These are phyloP conservation scores for Beta vulgaris DNA, from an alignment of 148 eudicot species.

Conservation along the genomic window DNA sequence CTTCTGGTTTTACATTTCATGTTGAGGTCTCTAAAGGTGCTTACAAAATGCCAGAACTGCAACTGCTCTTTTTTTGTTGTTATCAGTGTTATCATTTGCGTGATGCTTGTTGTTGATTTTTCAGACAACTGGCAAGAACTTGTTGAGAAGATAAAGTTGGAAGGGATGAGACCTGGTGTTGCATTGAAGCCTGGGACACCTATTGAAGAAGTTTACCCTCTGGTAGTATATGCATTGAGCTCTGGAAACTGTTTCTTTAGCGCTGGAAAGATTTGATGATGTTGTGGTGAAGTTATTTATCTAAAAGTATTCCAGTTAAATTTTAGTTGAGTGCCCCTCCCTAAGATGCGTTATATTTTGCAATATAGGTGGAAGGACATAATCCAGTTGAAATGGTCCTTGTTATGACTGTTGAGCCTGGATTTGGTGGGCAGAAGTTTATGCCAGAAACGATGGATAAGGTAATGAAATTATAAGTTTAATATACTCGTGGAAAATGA, in stretches of 20 bases:
- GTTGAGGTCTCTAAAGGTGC: constrained; percentile 85
- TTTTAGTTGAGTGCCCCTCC: neutral
- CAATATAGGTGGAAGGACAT: constrained; percentile 59
- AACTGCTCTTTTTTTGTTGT: constrained; percentile 3
- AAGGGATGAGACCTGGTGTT: constrained; percentile 91
- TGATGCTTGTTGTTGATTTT: constrained; percentile 13
- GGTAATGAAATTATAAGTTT: constrained; percentile 37
- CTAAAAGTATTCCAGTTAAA: neutral
- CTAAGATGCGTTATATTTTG: constrained; percentile 7
- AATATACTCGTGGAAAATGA: neutral
- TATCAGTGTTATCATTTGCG: neutral
- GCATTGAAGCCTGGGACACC: constrained; percentile 89
- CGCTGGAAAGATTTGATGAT: neutral
- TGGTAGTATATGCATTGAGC: constrained; percentile 43
- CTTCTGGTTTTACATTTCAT: constrained; percentile 97
- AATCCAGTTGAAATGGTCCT: constrained; percentile 94
- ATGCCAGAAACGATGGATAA: constrained; percentile 98
- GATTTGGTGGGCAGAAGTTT: constrained; percentile 98
- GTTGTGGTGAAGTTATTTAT: neutral
- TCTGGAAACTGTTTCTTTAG: neutral
- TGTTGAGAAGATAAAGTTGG: constrained; percentile 60
- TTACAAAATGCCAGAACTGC: neutral
- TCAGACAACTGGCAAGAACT: constrained; percentile 94
- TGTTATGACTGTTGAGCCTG: constrained; percentile 97
- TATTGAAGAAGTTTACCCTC: constrained; percentile 81